Evolutionary conservation across 2,329 filamentous ascomycete genomes (phyloP).

Genomic region (Lachnellula occidentalis): DNA sequence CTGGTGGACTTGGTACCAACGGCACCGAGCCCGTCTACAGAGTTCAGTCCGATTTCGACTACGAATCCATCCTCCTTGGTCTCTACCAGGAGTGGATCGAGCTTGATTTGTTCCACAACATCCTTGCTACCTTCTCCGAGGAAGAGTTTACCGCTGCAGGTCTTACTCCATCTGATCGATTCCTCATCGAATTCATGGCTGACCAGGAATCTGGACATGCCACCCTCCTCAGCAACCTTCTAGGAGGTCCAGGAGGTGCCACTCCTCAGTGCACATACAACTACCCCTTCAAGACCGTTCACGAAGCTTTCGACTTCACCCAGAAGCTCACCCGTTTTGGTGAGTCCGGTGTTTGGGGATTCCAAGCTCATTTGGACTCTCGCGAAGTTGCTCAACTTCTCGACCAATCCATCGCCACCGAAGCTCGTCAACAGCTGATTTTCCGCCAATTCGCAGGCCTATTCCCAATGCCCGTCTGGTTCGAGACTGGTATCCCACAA

Average conservation of each 20-base stretch:
- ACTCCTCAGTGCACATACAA: conserved; percentile 75
- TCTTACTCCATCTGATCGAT: conserved; percentile 62
- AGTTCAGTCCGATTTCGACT: conserved; percentile 77
- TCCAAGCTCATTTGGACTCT: conserved; percentile 71
- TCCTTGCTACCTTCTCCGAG: conserved; percentile 61
- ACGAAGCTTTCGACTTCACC: conserved; percentile 76
- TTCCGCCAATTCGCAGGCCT: conserved; percentile 79
- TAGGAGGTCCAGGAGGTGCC: conserved; percentile 54
- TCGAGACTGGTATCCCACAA: conserved; percentile 73
- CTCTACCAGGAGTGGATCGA: conserved; percentile 84
- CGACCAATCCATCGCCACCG: conserved; percentile 69
- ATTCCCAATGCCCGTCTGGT: conserved; percentile 80
- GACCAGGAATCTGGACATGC: conserved; percentile 74
- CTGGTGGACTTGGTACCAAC: conserved; percentile 71
- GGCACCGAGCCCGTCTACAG: conserved; percentile 71
- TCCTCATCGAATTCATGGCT: conserved; percentile 69
- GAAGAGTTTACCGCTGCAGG: conserved; percentile 65
- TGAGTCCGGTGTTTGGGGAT: conserved; percentile 76
- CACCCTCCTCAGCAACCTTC: conserved; percentile 71
- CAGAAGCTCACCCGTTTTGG: conserved; percentile 81
- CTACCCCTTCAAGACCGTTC: conserved; percentile 70
- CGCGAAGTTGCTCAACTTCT: conserved; percentile 69
- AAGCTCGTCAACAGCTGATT: conserved; percentile 77
- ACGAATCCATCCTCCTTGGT: conserved; percentile 64
- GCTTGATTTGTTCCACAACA: conserved; percentile 75